phyloP scores from a whole-genome alignment of 345 rosid species.

The Gossypioides kirkii region DNA sequence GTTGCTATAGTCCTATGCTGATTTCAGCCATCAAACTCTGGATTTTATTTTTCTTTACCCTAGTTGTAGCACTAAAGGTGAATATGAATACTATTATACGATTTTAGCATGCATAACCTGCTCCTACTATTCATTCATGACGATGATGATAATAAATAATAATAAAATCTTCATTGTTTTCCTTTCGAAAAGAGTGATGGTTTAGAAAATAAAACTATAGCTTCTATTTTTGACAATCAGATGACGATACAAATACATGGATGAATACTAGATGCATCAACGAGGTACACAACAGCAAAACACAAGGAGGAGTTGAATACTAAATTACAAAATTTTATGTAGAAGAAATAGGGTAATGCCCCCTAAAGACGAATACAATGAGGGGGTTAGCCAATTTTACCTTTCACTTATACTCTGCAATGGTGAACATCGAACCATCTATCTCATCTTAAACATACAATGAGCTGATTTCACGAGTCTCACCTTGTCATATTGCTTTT shows the following conservation, averaged over 20 bases:
- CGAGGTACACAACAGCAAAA: background rate
- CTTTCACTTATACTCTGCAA: background rate
- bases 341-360: background rate
- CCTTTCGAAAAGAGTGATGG: background rate
- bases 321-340: background rate
- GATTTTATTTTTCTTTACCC: too few relatives aligned
- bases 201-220: background rate
- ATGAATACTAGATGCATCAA: background rate
- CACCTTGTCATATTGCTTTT: background rate
- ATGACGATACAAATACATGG: slow-evolving; percentile 2
- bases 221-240: background rate
- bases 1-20: too few relatives aligned
- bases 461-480: background rate
- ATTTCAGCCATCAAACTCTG: too few relatives aligned
- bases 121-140: too few relatives aligned
- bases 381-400: background rate
- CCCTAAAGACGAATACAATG: background rate
- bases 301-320: background rate
- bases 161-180: too few relatives aligned
- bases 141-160: too few relatives aligned
- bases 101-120: too few relatives aligned
- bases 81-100: too few relatives aligned
- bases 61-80: too few relatives aligned
- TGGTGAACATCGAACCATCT: background rate
- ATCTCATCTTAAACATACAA: background rate